Conservation (phyloP, 2,329 filamentous ascomycete species). For the Xylaria sp. region DNA sequence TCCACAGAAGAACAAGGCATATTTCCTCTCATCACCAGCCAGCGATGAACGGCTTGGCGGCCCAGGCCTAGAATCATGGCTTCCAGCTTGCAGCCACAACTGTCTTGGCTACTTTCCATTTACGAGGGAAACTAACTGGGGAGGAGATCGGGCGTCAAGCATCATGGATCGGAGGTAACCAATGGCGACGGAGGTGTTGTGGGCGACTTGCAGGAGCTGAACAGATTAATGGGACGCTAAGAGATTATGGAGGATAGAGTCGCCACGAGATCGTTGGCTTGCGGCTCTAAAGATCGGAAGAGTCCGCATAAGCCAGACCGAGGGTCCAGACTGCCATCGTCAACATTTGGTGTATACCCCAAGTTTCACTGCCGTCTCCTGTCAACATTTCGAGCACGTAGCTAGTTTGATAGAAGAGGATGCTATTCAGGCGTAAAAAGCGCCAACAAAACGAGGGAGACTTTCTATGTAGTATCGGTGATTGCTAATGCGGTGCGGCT, state of each 20-base stretch:
- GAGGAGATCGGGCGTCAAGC: slow-evolving; percentile 44
- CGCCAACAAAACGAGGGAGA: not conserved
- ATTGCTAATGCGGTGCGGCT: slow-evolving; percentile 26
- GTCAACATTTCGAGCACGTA: not conserved
- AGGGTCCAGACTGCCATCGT: not conserved
- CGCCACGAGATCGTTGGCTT: slow-evolving; percentile 36
- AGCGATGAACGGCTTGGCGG: slow-evolving; percentile 14
- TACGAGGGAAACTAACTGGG: slow-evolving; percentile 27
- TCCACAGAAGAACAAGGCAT: slow-evolving; percentile 31
- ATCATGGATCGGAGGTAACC: slow-evolving; percentile 40
- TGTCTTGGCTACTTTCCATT: slow-evolving; percentile 40
- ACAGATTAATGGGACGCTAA: slow-evolving; percentile 42
- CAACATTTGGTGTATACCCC: not conserved
- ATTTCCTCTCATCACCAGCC: slow-evolving; percentile 28
- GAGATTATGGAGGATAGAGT: slow-evolving; percentile 39
- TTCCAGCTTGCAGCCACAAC: slow-evolving; percentile 27
- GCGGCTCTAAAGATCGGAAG: slow-evolving; percentile 17
- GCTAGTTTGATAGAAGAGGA: not conserved
- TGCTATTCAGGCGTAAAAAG: not conserved
- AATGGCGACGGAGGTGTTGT: slow-evolving; percentile 37
- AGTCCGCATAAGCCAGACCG: slow-evolving; percentile 27
- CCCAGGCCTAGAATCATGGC: slow-evolving; percentile 13
- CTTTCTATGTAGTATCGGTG: not conserved
- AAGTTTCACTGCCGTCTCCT: not conserved
- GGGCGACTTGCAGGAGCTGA: slow-evolving; percentile 53